Evolutionary conservation across 805 yeast genomes (phyloP).

Genomic region (Yarrowia keelungensis): DNA sequence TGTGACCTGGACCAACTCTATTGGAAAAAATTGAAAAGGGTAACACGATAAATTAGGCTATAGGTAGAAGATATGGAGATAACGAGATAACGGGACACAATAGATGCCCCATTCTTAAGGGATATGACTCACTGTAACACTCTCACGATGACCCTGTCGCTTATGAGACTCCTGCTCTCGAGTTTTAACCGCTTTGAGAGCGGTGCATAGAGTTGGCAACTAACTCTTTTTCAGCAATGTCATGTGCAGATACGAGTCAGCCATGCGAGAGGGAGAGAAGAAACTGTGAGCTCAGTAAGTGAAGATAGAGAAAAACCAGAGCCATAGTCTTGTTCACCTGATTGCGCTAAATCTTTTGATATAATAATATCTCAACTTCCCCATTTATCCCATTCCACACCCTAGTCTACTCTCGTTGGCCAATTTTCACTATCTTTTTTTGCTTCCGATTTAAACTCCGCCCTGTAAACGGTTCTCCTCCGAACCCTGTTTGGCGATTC

Average conservation of each 20-base stretch:
- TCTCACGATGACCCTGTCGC: no score
- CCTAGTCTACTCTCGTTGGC: not conserved
- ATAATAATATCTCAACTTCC: not conserved
- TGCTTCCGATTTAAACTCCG: slow-evolving; percentile 5
- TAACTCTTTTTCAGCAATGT: slow-evolving; percentile 8
- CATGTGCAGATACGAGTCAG: slow-evolving; percentile 24
- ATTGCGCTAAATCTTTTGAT: no score
- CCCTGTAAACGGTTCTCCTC: not conserved
- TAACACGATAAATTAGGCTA: no score
- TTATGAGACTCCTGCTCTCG: not conserved
- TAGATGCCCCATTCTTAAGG: no score
- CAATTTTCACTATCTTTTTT: slow-evolving; percentile 10
- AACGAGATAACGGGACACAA: no score
- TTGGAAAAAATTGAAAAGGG: no score
- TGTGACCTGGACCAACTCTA: no score
- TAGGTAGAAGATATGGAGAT: no score
- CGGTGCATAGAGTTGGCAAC: slow-evolving; percentile 13
- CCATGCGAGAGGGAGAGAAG: not conserved
- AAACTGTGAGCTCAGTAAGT: no score
- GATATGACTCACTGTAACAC: not conserved
- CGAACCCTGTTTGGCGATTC: not conserved
- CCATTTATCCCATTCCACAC: not conserved
- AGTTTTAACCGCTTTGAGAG: slow-evolving; percentile 10
- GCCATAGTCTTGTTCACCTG: no score
- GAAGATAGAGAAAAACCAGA: no score